These are phyloP conservation scores for Carex cristatella DNA, from an alignment of 176 grass and related monocot genomes.

Conservation along the genomic window DNA sequence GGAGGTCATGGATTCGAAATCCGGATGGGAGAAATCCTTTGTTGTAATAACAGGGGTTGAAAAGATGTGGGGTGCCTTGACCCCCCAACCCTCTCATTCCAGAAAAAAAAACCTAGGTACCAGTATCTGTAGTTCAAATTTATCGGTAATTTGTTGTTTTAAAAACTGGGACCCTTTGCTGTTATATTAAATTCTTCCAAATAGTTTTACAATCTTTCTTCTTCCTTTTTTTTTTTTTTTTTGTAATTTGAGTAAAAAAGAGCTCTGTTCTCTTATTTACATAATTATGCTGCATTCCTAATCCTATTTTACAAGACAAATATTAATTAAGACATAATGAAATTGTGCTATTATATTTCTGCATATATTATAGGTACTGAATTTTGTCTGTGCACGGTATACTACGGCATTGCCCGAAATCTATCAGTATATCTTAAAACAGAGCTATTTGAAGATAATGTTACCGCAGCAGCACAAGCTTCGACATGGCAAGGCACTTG, in stretches of 20 bases:
- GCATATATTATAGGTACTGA: slow-evolving; percentile 23
- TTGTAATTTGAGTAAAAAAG: too few species aligned
- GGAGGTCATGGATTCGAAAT: too few species aligned
- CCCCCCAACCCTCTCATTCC: too few species aligned
- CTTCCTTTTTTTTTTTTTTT: too few species aligned
- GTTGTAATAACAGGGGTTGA: too few species aligned
- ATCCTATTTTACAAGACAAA: neutral
- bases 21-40: too few species aligned
- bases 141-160: too few species aligned
- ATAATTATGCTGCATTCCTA: neutral
- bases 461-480: slow-evolving; percentile 28
- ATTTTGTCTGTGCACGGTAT: slow-evolving; percentile 31
- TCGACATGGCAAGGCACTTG: slow-evolving; percentile 40
- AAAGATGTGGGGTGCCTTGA: too few species aligned
- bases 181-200: neutral
- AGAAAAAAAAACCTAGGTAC: neutral
- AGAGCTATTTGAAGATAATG: slow-evolving; percentile 31
- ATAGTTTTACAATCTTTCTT: neutral
- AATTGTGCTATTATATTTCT: neutral
- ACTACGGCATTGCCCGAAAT: slow-evolving; percentile 28
- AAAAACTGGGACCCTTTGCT: neutral
- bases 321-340: neutral
- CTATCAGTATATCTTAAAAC: slow-evolving; percentile 40
- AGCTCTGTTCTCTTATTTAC: too few species aligned
- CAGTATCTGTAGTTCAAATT: neutral